Percentiles rank a stretch among this genome's conserved stretches.
phyloP scores from a whole-genome alignment of 495 filamentous ascomycete species.

The Trichoderma gamsii region DNA sequence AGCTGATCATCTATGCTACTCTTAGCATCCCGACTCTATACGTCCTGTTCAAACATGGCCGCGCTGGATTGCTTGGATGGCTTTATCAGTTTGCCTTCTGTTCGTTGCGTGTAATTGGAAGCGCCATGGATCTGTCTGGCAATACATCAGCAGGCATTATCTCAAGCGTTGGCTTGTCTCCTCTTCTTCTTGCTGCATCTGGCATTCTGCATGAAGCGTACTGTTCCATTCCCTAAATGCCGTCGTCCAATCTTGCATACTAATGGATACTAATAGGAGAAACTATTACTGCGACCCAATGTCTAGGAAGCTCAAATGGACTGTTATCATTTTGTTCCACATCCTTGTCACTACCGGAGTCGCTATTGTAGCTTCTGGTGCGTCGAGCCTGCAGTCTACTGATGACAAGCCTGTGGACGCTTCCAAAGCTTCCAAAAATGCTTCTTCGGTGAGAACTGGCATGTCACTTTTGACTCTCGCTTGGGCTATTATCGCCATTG shows the following conservation, averaged over 20 bases:
- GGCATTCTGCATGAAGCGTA: conserved; percentile 3
- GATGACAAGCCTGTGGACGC: not conserved
- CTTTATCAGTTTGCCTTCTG: not conserved
- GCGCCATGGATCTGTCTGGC: not conserved
- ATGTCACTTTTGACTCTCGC: not conserved
- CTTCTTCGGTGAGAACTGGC: not conserved
- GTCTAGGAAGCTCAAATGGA: not conserved
- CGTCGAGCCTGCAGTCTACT: not conserved
- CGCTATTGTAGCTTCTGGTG: not conserved
- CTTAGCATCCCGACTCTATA: not conserved
- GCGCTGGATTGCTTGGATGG: not conserved
- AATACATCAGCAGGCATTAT: not conserved
- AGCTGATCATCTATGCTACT: not conserved
- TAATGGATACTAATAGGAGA: not conserved
- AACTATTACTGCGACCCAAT: not conserved
- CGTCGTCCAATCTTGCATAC: not conserved
- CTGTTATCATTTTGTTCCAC: not conserved
- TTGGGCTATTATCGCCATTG: not conserved
- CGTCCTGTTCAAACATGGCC: not conserved
- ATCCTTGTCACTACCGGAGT: not conserved
- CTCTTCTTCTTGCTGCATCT: conserved; percentile 5
- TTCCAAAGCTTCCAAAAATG: not conserved
- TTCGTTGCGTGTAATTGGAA: not conserved
- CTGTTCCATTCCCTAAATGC: not conserved
- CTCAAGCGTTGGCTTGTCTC: not conserved